Evolutionary conservation across 1,284 basidiomycete species (phyloP).

Genomic region (Phellopilus nigrolimitatus): DNA sequence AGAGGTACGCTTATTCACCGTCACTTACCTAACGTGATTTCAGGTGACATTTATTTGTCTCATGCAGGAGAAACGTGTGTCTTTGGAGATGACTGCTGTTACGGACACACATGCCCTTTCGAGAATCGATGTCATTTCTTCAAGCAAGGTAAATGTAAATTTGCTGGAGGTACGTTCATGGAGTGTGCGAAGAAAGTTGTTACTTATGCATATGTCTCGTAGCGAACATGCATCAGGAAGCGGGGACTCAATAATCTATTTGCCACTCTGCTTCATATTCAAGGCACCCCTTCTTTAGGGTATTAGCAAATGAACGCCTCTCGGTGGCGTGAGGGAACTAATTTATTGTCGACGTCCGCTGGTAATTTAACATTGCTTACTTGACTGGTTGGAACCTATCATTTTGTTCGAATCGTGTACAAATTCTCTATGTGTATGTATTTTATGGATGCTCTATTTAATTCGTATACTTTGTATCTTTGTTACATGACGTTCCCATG

Average conservation of each 20-base stretch:
- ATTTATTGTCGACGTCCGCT: conserved; percentile 2
- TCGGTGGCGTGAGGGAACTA: too few relatives aligned
- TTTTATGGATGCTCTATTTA: too few relatives aligned
- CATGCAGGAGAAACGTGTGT: conserved; percentile 45
- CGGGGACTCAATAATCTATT: not conserved
- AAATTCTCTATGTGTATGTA: too few relatives aligned
- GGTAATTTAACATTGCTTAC: not conserved
- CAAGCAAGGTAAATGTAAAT: conserved; percentile 54
- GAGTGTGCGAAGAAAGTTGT: conserved; percentile 26
- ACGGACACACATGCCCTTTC: conserved; percentile 53
- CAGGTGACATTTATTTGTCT: conserved; percentile 5
- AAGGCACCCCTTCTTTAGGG: too few relatives aligned
- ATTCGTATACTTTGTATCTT: too few relatives aligned
- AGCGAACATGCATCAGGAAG: conserved; percentile 19
- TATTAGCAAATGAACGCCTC: too few relatives aligned
- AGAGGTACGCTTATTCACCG: conserved; percentile 34
- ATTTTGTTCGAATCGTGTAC: not conserved
- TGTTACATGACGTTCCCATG: too few relatives aligned
- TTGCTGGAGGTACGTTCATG: conserved; percentile 42
- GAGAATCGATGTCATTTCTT: conserved; percentile 45
- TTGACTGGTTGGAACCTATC: not conserved
- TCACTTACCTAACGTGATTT: conserved; percentile 6
- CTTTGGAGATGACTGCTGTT: conserved; percentile 55
- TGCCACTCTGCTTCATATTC: not conserved
- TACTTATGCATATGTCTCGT: not conserved